phyloP scores from a whole-genome alignment of 768 basidiomycete species.

The Sporobolomyces phaffii region DNA sequence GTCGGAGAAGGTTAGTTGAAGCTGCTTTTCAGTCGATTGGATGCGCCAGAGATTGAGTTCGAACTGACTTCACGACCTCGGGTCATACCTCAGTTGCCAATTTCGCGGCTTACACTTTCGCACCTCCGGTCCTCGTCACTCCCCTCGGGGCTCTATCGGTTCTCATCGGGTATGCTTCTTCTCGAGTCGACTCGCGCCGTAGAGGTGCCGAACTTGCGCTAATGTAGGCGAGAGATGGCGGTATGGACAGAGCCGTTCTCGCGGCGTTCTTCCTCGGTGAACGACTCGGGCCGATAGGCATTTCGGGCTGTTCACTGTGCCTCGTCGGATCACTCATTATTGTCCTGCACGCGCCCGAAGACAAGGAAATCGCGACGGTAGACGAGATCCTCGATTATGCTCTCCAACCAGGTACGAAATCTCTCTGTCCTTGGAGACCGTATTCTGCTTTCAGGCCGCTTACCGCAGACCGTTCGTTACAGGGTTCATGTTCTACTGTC shows the following conservation, averaged over 20 bases:
- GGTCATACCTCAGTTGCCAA: constrained; percentile 48
- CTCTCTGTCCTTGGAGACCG: not conserved
- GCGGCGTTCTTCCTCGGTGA: constrained; percentile 90
- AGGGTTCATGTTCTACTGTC: constrained; percentile 89
- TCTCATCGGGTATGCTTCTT: constrained; percentile 74
- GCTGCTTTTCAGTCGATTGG: too few species aligned
- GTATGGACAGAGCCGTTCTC: constrained; percentile 69
- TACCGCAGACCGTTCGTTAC: not conserved
- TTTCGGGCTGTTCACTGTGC: constrained; percentile 76
- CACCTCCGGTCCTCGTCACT: constrained; percentile 95
- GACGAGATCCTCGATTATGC: constrained; percentile 89
- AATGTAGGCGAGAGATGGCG: too few species aligned
- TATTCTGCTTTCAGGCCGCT: too few species aligned
- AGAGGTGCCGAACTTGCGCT: too few species aligned
- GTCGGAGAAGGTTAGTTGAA: constrained; percentile 87
- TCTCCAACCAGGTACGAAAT: constrained; percentile 82
- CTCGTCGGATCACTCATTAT: constrained; percentile 86
- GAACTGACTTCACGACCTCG: not conserved
- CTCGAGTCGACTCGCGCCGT: too few species aligned
- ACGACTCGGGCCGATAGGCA: constrained; percentile 86
- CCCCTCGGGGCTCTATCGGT: constrained; percentile 95
- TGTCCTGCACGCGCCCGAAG: constrained; percentile 91
- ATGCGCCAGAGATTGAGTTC: too few species aligned
- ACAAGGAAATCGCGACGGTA: constrained; percentile 84
- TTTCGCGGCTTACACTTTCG: constrained; percentile 96